Evolutionary conservation across 495 filamentous ascomycete species (phyloP).

Genomic region (Xylaria cubensis): DNA sequence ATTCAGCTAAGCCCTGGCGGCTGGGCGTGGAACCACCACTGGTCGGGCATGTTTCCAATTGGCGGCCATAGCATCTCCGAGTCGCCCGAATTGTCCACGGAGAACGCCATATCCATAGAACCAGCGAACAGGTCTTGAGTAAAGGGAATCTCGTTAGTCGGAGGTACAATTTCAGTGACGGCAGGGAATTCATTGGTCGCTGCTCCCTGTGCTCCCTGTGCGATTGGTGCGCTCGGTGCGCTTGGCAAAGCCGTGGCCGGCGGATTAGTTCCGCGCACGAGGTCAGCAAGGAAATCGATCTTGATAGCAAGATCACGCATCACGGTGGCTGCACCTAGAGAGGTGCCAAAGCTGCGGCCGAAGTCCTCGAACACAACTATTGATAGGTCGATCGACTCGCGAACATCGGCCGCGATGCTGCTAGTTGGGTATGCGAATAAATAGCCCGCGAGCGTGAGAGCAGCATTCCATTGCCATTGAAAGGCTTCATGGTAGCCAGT

Average conservation of each 20-base stretch:
- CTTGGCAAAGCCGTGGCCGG: background rate
- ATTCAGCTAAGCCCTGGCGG: background rate
- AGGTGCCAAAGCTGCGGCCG: constrained; percentile 51
- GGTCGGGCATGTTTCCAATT: constrained; percentile 22
- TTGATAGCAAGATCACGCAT: constrained; percentile 36
- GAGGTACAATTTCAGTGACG: background rate
- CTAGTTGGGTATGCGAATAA: constrained; percentile 47
- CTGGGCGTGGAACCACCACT: constrained; percentile 23
- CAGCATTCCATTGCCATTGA: constrained; percentile 51
- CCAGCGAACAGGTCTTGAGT: constrained; percentile 16
- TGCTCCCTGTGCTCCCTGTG: background rate
- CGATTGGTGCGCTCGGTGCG: background rate
- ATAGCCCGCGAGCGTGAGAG: constrained; percentile 52
- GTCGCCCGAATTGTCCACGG: constrained; percentile 27
- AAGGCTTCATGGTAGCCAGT: constrained; percentile 54
- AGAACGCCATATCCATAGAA: constrained; percentile 25
- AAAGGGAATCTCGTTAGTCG: constrained; percentile 8
- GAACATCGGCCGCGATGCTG: constrained; percentile 38
- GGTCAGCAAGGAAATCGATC: constrained; percentile 31
- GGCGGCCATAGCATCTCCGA: constrained; percentile 27
- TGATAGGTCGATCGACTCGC: constrained; percentile 48
- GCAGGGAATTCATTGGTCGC: background rate
- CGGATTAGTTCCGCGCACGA: constrained; percentile 10
- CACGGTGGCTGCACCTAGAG: constrained; percentile 50
- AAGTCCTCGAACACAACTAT: constrained; percentile 55